These are phyloP conservation scores for Decorospora gaudefroyi DNA, from an alignment of 2,329 filamentous ascomycete species.

Conservation along the genomic window DNA sequence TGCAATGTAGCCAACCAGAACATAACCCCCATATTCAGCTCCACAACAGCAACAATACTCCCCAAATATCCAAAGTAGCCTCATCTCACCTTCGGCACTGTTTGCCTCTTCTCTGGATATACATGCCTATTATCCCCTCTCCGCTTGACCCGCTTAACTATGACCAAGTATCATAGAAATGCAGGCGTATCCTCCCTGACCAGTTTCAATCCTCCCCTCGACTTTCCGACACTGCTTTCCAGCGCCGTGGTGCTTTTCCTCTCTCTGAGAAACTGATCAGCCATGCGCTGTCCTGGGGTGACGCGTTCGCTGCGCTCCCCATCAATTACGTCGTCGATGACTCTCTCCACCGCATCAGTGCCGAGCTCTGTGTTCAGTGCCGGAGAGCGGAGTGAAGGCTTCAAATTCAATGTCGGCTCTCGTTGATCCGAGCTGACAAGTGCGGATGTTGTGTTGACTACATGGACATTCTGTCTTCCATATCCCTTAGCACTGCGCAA, in stretches of 20 bases:
- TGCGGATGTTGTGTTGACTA: neutral
- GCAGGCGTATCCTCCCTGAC: constrained; percentile 32
- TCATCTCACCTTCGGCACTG: too few species aligned
- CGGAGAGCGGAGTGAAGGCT: constrained; percentile 21
- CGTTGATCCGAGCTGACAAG: constrained; percentile 13
- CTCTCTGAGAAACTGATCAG: constrained; percentile 35
- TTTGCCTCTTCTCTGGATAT: too few species aligned
- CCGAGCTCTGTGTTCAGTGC: constrained; percentile 23
- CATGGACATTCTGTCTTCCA: neutral
- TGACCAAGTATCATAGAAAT: constrained; percentile 28
- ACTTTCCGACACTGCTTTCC: constrained; percentile 1
- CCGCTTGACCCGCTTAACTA: too few species aligned
- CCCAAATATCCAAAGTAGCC: too few species aligned
- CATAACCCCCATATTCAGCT: too few species aligned
- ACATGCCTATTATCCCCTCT: too few species aligned
- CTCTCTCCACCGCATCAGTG: constrained; percentile 15
- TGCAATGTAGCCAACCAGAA: too few species aligned
- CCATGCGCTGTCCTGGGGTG: constrained; percentile 42
- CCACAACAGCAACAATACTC: too few species aligned
- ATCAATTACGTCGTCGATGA: constrained; percentile 17
- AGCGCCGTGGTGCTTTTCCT: constrained; percentile 17
- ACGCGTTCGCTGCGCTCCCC: constrained; percentile 17
- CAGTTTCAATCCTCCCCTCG: constrained; percentile 12
- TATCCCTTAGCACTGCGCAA: constrained; percentile 22
- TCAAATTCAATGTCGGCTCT: constrained; percentile 7